Conservation (phyloP, 805 yeast genomes). For the Ogataea methanolica region DNA sequence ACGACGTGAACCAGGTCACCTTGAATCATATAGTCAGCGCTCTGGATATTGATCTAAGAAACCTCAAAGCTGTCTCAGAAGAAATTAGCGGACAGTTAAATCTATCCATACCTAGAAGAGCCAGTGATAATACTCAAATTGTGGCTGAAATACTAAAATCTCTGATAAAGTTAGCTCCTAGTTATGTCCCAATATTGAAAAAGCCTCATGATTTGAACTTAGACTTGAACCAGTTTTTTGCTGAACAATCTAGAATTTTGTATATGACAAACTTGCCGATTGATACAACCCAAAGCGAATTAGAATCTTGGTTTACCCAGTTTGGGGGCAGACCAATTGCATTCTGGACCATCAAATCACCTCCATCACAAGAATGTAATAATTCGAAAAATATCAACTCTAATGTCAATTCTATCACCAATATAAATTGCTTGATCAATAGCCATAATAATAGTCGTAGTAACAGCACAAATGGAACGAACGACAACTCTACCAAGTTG, state of each 20-base stretch:
- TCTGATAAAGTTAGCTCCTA: constrained; percentile 43
- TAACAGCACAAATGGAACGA: constrained; percentile 8
- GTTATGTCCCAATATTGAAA: constrained; percentile 52
- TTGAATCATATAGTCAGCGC: constrained; percentile 17
- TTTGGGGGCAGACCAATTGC: constrained; percentile 83
- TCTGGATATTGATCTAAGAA: constrained; percentile 18
- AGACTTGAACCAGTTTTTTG: constrained; percentile 62
- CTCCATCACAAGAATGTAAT: constrained; percentile 25
- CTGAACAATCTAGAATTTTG: constrained; percentile 73
- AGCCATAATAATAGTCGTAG: constrained; percentile 12
- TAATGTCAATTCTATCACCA: not conserved
- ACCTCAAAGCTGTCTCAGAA: constrained; percentile 13
- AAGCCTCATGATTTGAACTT: constrained; percentile 74
- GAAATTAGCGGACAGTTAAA: constrained; percentile 10
- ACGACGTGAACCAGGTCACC: constrained; percentile 22
- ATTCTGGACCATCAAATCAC: constrained; percentile 79
- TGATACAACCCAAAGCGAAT: constrained; percentile 86
- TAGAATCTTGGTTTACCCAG: constrained; percentile 88
- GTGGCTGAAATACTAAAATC: constrained; percentile 41
- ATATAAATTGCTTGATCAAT: constrained; percentile 3
- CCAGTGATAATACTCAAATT: constrained; percentile 42
- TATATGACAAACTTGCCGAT: constrained; percentile 75
- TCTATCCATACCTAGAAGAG: constrained; percentile 35
- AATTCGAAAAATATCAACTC: constrained; percentile 1
- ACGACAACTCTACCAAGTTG: constrained; percentile 38